Conservation (phyloP, 2,329 filamentous ascomycete genomes). For the Capronia epimyces region DNA sequence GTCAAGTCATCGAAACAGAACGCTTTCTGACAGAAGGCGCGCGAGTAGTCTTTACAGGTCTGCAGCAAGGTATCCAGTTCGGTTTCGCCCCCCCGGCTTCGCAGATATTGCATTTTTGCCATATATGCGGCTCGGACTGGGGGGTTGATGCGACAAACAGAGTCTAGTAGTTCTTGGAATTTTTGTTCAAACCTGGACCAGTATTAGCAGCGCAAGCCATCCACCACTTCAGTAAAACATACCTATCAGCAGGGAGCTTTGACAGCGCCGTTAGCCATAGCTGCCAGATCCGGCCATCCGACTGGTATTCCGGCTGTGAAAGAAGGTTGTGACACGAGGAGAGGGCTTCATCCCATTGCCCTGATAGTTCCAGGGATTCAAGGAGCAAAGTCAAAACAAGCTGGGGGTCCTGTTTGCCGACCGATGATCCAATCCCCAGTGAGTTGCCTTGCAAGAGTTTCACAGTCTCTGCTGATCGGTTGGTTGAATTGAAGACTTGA, state of each 20-base stretch:
- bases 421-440: conserved; percentile 39
- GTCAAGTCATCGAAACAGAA: conserved; percentile 44
- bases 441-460: conserved; percentile 41
- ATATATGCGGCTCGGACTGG: conserved; percentile 16
- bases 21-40: conserved; percentile 39
- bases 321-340: conserved; percentile 37
- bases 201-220: conserved; percentile 2
- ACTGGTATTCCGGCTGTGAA: conserved; percentile 35
- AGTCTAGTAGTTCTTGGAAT: conserved; percentile 11
- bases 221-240: background rate
- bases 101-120: conserved; percentile 16
- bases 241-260: conserved; percentile 23
- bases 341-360: conserved; percentile 38
- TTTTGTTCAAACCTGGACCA: background rate
- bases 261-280: conserved; percentile 36
- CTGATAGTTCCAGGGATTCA: conserved; percentile 35
- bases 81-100: conserved; percentile 31
- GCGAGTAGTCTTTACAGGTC: conserved; percentile 39
- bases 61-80: conserved; percentile 34
- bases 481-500: conserved; percentile 42
- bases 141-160: conserved; percentile 9
- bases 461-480: conserved; percentile 37
- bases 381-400: conserved; percentile 38
- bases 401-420: conserved; percentile 42
- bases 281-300: conserved; percentile 46